Percentiles rank a stretch among this genome's conserved stretches.
These are phyloP conservation scores for Geotrichum bryndzae DNA, from an alignment of 1,139 yeast genomes.

Conservation along the genomic window DNA sequence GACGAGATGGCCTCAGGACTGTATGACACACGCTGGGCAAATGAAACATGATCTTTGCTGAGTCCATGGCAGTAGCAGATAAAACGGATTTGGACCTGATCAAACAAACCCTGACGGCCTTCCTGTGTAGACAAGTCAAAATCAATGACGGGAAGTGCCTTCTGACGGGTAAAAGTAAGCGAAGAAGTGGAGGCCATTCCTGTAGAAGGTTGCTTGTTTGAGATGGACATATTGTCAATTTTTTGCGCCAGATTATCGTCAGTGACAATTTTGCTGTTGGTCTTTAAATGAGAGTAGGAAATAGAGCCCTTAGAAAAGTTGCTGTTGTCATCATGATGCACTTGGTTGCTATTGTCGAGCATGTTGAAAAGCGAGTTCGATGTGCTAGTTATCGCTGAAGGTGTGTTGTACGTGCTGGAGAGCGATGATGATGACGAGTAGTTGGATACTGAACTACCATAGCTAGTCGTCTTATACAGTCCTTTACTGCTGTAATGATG, in stretches of 20 bases:
- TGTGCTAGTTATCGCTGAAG: not conserved
- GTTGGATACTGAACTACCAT: not conserved
- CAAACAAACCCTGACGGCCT: conserved; percentile 6
- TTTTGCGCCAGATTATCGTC: not conserved
- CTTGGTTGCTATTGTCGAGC: not conserved
- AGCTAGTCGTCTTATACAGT: not conserved
- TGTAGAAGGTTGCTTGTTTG: not conserved
- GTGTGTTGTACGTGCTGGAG: not conserved
- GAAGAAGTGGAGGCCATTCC: not conserved
- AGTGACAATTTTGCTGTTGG: not conserved
- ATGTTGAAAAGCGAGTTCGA: not conserved
- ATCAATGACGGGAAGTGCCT: not conserved
- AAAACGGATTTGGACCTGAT: conserved; percentile 10
- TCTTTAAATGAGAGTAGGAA: not conserved
- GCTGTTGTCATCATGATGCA: not conserved
- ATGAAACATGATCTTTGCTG: not conserved
- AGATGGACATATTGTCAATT: not conserved
- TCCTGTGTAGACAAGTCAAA: not conserved
- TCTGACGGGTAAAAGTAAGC: not conserved
- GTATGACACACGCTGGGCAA: conserved; percentile 5
- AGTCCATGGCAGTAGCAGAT: conserved; percentile 7
- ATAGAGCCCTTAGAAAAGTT: not conserved
- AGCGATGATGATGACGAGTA: not conserved
- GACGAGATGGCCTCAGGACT: not conserved
- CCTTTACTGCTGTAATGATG: not conserved